Percentiles rank a stretch among this genome's conserved stretches.
phyloP scores from a whole-genome alignment of 1,284 basidiomycete genomes.

The Golubevia sp. region DNA sequence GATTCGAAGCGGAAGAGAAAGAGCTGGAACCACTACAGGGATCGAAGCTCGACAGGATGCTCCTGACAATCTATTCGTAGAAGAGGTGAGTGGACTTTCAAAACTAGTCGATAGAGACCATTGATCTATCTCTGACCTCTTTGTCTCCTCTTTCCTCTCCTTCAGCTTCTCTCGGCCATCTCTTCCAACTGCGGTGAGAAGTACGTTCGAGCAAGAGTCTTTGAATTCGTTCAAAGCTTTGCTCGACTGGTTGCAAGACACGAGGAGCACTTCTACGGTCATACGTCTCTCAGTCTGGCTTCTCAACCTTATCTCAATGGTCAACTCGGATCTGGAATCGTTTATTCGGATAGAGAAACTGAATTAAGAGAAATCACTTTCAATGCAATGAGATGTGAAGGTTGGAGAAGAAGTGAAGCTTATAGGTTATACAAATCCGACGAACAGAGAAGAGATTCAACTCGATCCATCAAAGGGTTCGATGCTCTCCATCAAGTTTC shows the following conservation, averaged over 20 bases:
- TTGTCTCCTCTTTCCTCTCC: background rate
- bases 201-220: slow-evolving; percentile 36
- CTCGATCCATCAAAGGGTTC: slow-evolving; percentile 69
- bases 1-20: slow-evolving; percentile 13
- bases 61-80: slow-evolving; percentile 82
- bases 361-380: slow-evolving; percentile 70
- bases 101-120: background rate
- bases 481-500: slow-evolving; percentile 76
- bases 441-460: slow-evolving; percentile 57
- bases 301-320: slow-evolving; percentile 55
- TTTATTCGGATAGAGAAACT: slow-evolving; percentile 71
- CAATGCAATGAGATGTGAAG: slow-evolving; percentile 78
- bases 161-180: no score
- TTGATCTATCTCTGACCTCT: background rate
- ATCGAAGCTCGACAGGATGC: slow-evolving; percentile 64
- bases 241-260: slow-evolving; percentile 36
- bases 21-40: slow-evolving; percentile 60
- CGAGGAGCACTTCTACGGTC: slow-evolving; percentile 46
- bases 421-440: slow-evolving; percentile 68
- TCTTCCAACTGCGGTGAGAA: slow-evolving; percentile 14
- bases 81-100: slow-evolving; percentile 72
- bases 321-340: slow-evolving; percentile 71
- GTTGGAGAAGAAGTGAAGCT: slow-evolving; percentile 73
- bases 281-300: slow-evolving; percentile 21
- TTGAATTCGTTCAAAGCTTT: slow-evolving; percentile 41